A percentile compares a stretch with the other conserved stretches of the same genome.
Evolutionary conservation across 2,329 filamentous ascomycete species (phyloP).

Genomic region (Tolypocladium endophyticum): DNA sequence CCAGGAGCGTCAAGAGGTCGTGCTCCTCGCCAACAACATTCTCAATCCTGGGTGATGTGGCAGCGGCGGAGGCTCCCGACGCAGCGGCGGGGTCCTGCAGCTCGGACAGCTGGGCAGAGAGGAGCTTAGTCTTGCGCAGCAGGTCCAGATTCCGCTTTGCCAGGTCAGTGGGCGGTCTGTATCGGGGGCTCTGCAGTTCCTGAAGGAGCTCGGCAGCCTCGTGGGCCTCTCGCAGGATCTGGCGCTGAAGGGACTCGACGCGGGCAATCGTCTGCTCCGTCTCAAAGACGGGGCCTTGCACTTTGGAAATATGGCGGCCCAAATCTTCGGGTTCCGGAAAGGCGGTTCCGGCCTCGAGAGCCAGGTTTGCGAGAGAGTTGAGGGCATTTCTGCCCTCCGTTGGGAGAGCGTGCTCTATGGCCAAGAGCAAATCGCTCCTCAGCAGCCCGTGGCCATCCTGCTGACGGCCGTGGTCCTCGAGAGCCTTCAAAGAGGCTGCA

Average conservation of each 20-base stretch:
- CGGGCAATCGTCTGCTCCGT: conserved; percentile 45
- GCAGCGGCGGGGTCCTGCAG: conserved; percentile 37
- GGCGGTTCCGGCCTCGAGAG: conserved; percentile 38
- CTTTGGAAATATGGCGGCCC: conserved; percentile 39
- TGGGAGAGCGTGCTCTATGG: conserved; percentile 43
- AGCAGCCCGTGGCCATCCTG: background rate
- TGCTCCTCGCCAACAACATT: conserved; percentile 49
- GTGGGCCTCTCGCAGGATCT: conserved; percentile 41
- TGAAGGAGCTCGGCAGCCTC: conserved; percentile 26
- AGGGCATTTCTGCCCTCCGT: conserved; percentile 45
- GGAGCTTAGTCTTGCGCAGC: conserved; percentile 58
- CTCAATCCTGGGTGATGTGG: conserved; percentile 40
- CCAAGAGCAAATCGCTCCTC: conserved; percentile 34
- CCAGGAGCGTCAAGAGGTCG: conserved; percentile 45
- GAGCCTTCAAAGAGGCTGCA: conserved; percentile 43
- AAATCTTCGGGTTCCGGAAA: conserved; percentile 38
- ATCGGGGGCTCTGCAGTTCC: conserved; percentile 33
- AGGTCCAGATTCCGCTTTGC: conserved; percentile 64
- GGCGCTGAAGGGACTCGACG: conserved; percentile 42
- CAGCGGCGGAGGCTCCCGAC: conserved; percentile 21
- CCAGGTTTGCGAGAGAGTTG: conserved; percentile 43
- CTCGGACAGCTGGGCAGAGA: conserved; percentile 57
- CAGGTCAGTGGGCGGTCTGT: conserved; percentile 46
- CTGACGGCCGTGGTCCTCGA: conserved; percentile 19
- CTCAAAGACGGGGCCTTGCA: conserved; percentile 43